phyloP scores from a whole-genome alignment of 2,329 filamentous ascomycete species.

The Exophiala sp. region DNA sequence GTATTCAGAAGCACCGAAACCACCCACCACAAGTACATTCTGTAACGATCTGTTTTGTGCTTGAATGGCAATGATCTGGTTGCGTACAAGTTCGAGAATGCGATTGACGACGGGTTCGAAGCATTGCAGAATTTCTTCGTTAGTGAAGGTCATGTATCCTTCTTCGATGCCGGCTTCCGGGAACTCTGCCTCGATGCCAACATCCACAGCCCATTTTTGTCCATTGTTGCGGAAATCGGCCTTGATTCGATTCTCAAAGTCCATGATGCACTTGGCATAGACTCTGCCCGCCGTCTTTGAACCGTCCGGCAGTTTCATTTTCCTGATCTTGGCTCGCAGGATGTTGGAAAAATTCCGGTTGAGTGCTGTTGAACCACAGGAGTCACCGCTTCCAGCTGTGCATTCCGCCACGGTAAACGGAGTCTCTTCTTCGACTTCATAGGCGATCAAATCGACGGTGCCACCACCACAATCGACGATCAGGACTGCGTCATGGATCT shows the following conservation, averaged over 20 bases:
- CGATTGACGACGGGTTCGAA: constrained; percentile 98
- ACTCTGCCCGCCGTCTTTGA: constrained; percentile 97
- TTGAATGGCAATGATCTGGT: constrained; percentile 98
- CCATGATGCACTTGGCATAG: constrained; percentile 99
- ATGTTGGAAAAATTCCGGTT: constrained; percentile 99
- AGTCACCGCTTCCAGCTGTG: constrained; percentile 94
- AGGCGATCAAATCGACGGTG: constrained; percentile 97
- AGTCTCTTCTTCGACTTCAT: constrained; percentile 96
- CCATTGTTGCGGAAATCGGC: constrained; percentile 99
- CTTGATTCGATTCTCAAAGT: constrained; percentile 99
- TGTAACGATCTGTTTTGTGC: constrained; percentile 91
- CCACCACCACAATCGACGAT: constrained; percentile 98
- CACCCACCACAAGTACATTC: constrained; percentile 95
- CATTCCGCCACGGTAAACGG: constrained; percentile 97
- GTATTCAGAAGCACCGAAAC: constrained; percentile 97
- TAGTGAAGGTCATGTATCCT: constrained; percentile 99
- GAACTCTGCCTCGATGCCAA: constrained; percentile 97
- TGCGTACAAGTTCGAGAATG: constrained; percentile 90
- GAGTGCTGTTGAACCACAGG: constrained; percentile 94
- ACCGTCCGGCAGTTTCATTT: constrained; percentile 97
- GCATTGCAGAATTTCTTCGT: constrained; percentile 97
- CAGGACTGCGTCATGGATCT: constrained; percentile 96
- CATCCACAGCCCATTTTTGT: constrained; percentile 98
- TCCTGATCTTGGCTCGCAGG: constrained; percentile 91
- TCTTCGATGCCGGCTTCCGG: constrained; percentile 97